phyloP scores from a whole-genome alignment of 2,329 filamentous ascomycete species.

The Canariomyces notabilis region DNA sequence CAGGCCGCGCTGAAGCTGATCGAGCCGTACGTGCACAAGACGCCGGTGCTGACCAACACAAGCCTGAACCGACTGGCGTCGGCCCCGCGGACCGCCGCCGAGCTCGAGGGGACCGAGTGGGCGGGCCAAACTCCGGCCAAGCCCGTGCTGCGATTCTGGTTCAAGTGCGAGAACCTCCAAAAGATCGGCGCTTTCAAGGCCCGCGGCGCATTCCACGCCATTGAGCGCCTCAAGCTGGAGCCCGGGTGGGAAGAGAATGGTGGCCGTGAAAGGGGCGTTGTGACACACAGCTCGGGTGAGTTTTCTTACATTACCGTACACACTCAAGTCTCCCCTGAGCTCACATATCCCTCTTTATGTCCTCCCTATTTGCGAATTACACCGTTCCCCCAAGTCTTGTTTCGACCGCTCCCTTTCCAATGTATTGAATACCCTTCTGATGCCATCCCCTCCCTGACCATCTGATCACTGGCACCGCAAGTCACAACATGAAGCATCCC shows the following conservation, averaged over 20 bases:
- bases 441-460: no score
- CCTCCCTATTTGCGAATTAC: no score
- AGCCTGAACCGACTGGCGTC: constrained; percentile 74
- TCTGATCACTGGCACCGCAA: no score
- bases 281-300: constrained; percentile 83
- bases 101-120: constrained; percentile 53
- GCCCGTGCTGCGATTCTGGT: constrained; percentile 71
- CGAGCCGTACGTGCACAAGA: constrained; percentile 70
- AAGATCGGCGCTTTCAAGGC: constrained; percentile 89
- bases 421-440: no score
- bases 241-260: constrained; percentile 56
- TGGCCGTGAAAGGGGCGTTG: constrained; percentile 63
- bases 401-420: no score
- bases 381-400: no score
- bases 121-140: constrained; percentile 51
- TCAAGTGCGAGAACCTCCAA: constrained; percentile 96
- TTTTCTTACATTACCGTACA: constrained; percentile 13
- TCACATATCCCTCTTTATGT: background rate
- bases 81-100: constrained; percentile 53
- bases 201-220: constrained; percentile 82
- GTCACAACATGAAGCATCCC: no score
- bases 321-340: background rate
- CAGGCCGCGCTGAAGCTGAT: constrained; percentile 68
- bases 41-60: constrained; percentile 74
- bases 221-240: constrained; percentile 62